These are phyloP conservation scores for Calonectria ilicicola DNA, from an alignment of 2,329 filamentous ascomycete genomes.

Conservation along the genomic window DNA sequence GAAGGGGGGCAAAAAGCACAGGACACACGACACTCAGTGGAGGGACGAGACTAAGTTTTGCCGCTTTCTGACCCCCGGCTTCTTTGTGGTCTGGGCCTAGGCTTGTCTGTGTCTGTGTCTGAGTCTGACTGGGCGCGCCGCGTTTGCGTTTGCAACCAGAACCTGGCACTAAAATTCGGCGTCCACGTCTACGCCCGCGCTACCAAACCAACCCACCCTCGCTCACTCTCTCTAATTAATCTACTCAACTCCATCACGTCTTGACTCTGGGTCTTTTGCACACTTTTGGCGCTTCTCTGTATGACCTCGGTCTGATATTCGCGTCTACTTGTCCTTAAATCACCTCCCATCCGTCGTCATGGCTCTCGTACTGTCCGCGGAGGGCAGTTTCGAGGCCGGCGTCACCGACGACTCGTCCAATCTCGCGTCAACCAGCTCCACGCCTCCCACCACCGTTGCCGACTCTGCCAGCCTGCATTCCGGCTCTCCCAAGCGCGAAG, in stretches of 20 bases:
- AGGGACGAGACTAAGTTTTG: conserved; percentile 6
- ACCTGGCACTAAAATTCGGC: conserved; percentile 9
- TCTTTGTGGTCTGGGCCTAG: conserved; percentile 2
- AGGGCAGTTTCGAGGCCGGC: conserved; percentile 46
- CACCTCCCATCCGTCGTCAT: conserved; percentile 37
- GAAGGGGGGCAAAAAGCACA: conserved; percentile 11
- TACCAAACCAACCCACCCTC: conserved; percentile 8
- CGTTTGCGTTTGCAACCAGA: conserved; percentile 17
- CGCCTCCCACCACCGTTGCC: conserved; percentile 75
- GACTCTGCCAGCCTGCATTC: conserved; percentile 71
- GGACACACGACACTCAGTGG: conserved; percentile 1
- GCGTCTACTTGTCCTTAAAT: conserved; percentile 25
- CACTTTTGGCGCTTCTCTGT: background rate
- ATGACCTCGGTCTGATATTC: conserved; percentile 32
- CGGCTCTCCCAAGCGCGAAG: conserved; percentile 53
- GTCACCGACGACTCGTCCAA: conserved; percentile 57
- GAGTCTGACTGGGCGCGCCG: conserved; percentile 18
- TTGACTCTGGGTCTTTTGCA: conserved; percentile 5
- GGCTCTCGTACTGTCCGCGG: conserved; percentile 47
- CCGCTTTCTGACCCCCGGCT: conserved; percentile 7
- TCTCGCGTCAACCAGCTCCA: conserved; percentile 69
- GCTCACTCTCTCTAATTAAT: conserved; percentile 8
- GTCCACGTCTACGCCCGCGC: conserved; percentile 14
- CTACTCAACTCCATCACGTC: conserved; percentile 5
- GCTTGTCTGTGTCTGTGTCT: conserved; percentile 2